Evolutionary conservation across 2,329 filamentous ascomycete genomes (phyloP).

Genomic region (Sarocladium kiliense): DNA sequence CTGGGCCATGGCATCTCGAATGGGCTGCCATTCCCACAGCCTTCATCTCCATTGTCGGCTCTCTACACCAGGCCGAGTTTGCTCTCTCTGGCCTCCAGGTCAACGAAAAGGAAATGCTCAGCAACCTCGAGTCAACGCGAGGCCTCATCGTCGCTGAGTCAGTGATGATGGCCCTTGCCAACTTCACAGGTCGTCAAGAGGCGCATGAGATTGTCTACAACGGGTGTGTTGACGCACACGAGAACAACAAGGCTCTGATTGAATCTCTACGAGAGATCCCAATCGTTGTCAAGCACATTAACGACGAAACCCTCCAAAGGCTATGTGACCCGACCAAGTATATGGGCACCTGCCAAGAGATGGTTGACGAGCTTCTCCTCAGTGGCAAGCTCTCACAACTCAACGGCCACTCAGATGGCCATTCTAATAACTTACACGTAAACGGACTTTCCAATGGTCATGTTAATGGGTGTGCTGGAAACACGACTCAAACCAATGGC

Average conservation of each 20-base stretch:
- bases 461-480: too few species aligned
- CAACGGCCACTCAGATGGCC: too few species aligned
- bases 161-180: conserved; percentile 57
- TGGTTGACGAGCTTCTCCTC: too few species aligned
- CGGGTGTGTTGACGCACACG: conserved; percentile 30
- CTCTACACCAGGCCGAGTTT: conserved; percentile 49
- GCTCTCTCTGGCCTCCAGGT: conserved; percentile 46
- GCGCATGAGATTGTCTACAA: conserved; percentile 53
- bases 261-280: neutral
- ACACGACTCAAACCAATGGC: too few species aligned
- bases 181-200: conserved; percentile 43
- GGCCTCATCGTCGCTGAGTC: conserved; percentile 53
- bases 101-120: conserved; percentile 41
- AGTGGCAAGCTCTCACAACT: too few species aligned
- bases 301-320: neutral
- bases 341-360: neutral
- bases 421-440: too few species aligned
- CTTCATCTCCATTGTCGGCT: conserved; percentile 47
- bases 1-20: conserved; percentile 54
- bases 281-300: neutral
- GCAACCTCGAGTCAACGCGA: conserved; percentile 44
- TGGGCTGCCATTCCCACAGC: conserved; percentile 51
- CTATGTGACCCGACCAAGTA: neutral
- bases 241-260: neutral
- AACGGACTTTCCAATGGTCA: too few species aligned